Conservation (phyloP, 1,284 basidiomycete species). For the Thecaphora thlaspeos region DNA sequence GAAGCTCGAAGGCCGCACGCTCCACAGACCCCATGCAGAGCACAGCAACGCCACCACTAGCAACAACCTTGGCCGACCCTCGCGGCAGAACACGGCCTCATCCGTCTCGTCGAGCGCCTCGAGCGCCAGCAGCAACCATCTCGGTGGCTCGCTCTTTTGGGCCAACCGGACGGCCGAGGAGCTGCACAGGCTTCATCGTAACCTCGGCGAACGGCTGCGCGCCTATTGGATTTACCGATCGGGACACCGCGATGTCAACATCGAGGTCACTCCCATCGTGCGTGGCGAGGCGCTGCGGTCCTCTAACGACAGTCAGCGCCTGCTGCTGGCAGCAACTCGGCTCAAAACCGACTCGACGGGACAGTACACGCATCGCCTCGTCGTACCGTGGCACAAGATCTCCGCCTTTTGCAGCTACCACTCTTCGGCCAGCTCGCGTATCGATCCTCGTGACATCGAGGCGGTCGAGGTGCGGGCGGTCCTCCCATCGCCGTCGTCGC, state of each 20-base stretch:
- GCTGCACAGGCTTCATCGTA: conserved; percentile 31
- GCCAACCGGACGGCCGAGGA: conserved; percentile 34
- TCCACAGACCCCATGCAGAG: no score
- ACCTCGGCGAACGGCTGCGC: conserved; percentile 29
- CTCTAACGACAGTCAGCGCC: no score
- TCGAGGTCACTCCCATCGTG: conserved; percentile 39
- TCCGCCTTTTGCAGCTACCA: conserved; percentile 29
- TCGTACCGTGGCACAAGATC: conserved; percentile 37
- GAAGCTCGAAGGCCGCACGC: conserved; percentile 2
- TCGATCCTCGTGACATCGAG: conserved; percentile 17
- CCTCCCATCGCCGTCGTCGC: no score
- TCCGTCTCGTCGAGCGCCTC: not conserved
- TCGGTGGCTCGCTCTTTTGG: conserved; percentile 37
- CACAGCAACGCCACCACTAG: no score
- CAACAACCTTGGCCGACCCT: no score
- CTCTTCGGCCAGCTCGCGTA: no score
- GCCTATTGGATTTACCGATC: conserved; percentile 49
- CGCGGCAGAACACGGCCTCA: no score
- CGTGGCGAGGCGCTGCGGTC: conserved; percentile 16
- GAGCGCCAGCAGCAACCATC: not conserved
- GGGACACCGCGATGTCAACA: conserved; percentile 23
- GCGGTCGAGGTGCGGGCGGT: conserved; percentile 25
- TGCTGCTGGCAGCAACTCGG: conserved; percentile 28
- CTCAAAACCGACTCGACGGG: conserved; percentile 21
- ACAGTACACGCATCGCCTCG: conserved; percentile 27